Evolutionary conservation across 2,329 filamentous ascomycete genomes (phyloP), one percentile per base, ranked within the genome.

Genomic region (Trichoderma brevicompactum): DNA sequence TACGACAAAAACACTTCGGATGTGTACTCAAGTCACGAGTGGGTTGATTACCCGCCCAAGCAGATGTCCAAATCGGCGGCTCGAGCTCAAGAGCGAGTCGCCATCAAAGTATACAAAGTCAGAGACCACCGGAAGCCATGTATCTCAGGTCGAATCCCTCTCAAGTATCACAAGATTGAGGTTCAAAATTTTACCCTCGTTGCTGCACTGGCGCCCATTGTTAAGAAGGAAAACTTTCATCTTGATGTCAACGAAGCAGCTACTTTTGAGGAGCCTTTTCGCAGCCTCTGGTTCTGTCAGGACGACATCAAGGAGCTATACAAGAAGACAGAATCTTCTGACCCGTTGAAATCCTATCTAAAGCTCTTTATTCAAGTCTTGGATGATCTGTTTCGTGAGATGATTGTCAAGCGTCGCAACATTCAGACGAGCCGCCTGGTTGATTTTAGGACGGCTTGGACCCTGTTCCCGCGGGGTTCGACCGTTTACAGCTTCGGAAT

Each of bases 71-170:
- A 79, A 64, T 72, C 73, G 28, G 74, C 71, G 3, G 70, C 73
- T 53, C 73, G 73, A 46, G 75, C 71, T 7, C 74, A 81, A 49
- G 76, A 79, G 54, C 74, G 76, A 3, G 75, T 78, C 13, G 79
- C 81, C 65, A 79, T 83, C 73, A 79, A 77, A 66, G 72, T 82
- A 19, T 82, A 75, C 78, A 82, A 81, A 74, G 69, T 79, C 74
- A 81, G 80, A 69, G 79, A 83, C 69, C 66, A 66, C 32, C 70
- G 70, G 9, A 81, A 82, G 73, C 74, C 76, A 4, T 73, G 76
- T 63, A 73, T 82, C 43, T 73, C 68, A 0, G 79, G 79, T 28
- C 71, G 72, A n/a, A 77, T 72, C 40, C 72, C 75, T 10, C 72
- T 82, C 62, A 79, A 78, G 55, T 77, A 77, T 65, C 75, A 80